These are phyloP conservation scores for Platanthera guangdongensis DNA, from an alignment of 106 monocot genomes.

Conservation along the genomic window DNA sequence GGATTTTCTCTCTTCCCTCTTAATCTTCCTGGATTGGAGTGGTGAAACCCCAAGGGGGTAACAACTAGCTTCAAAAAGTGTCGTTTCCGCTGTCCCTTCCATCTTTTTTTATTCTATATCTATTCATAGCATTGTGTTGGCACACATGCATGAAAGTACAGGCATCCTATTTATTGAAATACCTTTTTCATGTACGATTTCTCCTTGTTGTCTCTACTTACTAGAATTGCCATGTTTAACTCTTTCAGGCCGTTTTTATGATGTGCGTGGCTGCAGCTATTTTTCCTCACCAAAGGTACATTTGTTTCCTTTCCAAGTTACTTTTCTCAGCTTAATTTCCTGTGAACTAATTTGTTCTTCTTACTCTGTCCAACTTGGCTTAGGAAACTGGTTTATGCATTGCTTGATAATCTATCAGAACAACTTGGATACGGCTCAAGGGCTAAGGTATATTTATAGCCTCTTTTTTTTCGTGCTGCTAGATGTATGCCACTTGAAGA, in stretches of 20 bases:
- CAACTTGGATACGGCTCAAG: slow-evolving; percentile 52
- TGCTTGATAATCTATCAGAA: slow-evolving; percentile 66
- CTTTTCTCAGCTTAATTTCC: not conserved
- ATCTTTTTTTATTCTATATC: not conserved
- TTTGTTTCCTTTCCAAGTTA: not conserved
- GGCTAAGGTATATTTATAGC: slow-evolving; percentile 35
- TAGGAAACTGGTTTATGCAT: slow-evolving; percentile 54
- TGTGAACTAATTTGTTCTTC: not conserved
- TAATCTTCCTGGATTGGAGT: too few relatives aligned
- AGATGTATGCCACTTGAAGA: too few relatives aligned
- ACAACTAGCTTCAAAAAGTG: too few relatives aligned
- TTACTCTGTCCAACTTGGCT: slow-evolving; percentile 9
- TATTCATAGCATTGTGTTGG: not conserved
- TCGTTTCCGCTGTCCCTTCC: not conserved
- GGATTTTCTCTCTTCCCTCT: too few relatives aligned
- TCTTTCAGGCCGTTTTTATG: slow-evolving; percentile 68
- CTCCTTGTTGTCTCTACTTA: not conserved
- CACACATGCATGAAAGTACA: not conserved
- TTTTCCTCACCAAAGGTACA: slow-evolving; percentile 57
- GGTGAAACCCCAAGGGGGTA: too few relatives aligned
- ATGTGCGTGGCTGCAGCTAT: slow-evolving; percentile 69
- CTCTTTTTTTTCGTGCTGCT: too few relatives aligned
- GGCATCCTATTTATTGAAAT: slow-evolving; percentile 3
- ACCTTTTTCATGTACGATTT: not conserved
- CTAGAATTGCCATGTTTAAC: not conserved